Evolutionary conservation across 2,329 filamentous ascomycete genomes (phyloP).

Genomic region (Exophiala viscosa): DNA sequence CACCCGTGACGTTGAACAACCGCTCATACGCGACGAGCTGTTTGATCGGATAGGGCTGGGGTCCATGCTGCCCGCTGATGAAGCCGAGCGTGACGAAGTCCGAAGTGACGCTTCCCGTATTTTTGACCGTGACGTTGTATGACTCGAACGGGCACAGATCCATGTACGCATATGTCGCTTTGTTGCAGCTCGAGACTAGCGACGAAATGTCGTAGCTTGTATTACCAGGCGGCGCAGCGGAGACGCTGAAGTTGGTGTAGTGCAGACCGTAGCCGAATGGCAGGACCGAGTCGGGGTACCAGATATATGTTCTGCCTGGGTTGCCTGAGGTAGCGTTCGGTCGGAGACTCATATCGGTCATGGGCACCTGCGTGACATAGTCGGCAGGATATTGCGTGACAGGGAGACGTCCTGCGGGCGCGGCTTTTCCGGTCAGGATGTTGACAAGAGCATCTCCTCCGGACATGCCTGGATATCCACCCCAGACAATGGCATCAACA

Average conservation of each 20-base stretch:
- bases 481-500: slow-evolving; percentile 43
- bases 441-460: slow-evolving; percentile 42
- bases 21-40: slow-evolving; percentile 41
- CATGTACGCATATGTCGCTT: slow-evolving; percentile 27
- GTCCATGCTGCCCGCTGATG: slow-evolving; percentile 37
- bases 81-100: slow-evolving; percentile 44
- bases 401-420: slow-evolving; percentile 41
- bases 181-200: slow-evolving; percentile 33
- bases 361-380: slow-evolving; percentile 42
- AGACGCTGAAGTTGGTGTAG: slow-evolving; percentile 41
- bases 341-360: slow-evolving; percentile 41
- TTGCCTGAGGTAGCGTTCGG: slow-evolving; percentile 34
- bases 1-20: slow-evolving; percentile 29
- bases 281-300: slow-evolving; percentile 41
- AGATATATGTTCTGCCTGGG: slow-evolving; percentile 45
- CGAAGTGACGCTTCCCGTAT: slow-evolving; percentile 36
- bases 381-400: slow-evolving; percentile 38
- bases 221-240: slow-evolving; percentile 12
- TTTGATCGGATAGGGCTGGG: slow-evolving; percentile 41
- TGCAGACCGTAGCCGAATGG: slow-evolving; percentile 44
- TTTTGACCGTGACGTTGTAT: slow-evolving; percentile 36
- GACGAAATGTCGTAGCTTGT: slow-evolving; percentile 34
- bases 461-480: slow-evolving; percentile 44
- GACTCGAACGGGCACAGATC: slow-evolving; percentile 39
- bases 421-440: slow-evolving; percentile 40